phyloP scores from a whole-genome alignment of 495 filamentous ascomycete genomes.

The Thermothielavioides terrestris region DNA sequence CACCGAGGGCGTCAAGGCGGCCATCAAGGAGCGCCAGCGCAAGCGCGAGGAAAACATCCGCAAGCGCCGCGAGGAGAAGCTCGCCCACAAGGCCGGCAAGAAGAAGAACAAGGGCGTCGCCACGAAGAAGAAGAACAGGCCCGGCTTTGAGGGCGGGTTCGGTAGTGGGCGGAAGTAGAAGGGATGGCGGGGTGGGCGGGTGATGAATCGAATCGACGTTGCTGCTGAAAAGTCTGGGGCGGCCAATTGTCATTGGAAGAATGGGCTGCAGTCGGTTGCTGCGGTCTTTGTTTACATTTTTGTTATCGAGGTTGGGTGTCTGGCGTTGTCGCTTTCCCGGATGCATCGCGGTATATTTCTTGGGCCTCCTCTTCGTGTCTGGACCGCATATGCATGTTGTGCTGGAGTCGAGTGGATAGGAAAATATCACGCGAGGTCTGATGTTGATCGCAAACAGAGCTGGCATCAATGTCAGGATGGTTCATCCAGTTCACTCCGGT shows the following conservation, averaged over 20 bases:
- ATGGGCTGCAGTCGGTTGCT: neutral
- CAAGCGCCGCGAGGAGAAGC: slow-evolving; percentile 72
- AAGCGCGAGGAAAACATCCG: slow-evolving; percentile 82
- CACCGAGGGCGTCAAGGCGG: slow-evolving; percentile 62
- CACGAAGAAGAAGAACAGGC: slow-evolving; percentile 51
- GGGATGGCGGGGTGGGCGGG: neutral
- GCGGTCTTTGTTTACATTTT: neutral
- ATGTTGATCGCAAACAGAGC: neutral
- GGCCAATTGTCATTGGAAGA: neutral
- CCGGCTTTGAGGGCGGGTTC: slow-evolving; percentile 84
- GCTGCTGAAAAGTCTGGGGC: neutral
- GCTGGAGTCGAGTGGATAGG: slow-evolving; percentile 7
- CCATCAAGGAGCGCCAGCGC: slow-evolving; percentile 69
- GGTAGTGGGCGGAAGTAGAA: slow-evolving; percentile 40
- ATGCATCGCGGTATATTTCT: neutral
- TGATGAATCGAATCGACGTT: too few relatives aligned
- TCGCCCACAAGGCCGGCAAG: slow-evolving; percentile 43
- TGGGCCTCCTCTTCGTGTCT: neutral
- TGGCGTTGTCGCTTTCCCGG: slow-evolving; percentile 4
- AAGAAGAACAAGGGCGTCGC: slow-evolving; percentile 54
- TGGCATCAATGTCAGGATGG: too few relatives aligned
- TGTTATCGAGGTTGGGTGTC: too few relatives aligned
- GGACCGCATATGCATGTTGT: slow-evolving; percentile 4
- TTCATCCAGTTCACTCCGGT: too few relatives aligned
- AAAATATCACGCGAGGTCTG: slow-evolving; percentile 9